Base-by-base conservation (phyloP, 306 rosid species). In the Pyrus pyrifolia region DNA sequence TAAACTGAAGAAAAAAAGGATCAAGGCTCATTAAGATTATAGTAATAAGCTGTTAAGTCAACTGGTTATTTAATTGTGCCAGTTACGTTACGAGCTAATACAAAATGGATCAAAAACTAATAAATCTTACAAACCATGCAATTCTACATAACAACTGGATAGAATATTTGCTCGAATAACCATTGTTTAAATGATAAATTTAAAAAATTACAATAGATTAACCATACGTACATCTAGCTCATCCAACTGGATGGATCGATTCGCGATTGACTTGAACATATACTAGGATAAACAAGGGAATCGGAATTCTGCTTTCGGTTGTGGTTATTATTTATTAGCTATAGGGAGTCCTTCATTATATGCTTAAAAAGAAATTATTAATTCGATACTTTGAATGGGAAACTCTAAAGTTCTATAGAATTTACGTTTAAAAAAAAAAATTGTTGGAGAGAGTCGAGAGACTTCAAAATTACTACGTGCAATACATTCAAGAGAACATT, bases 181-280 rank as follows among this genome's bases (percentile, higher is more conserved):
- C 53, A 49, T 49, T 49, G 53, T 49, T 49, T 49, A 53, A 19
- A 19, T 58, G 30, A 9, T 58, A 58, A 58, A 58, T 2, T 58
- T 4, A 9, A 58, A 58, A 58, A 22, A 58, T 61, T 61, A 23
- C 18, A 61, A 49, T 61, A 25, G 66, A 11, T 25, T 25, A 27
- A 61, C 10, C 31, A 15, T 49, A 49, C 46, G 18, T 31, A 38
- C 22, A 27, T 67, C 29, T 49, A 76, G 71, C 38, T 46, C 76
- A 67, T n/a, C 66, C 63, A 79, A 76, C 81, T 40, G 73, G 68
- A 69, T 83, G 86, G 64, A 81, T 77, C 61, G 72, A 86, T 90
- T 85, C 87, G 75, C 74, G 79, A 88, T 85, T 88, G 89, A 90
- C 96, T 80, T 49, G 22, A 45, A 53, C 72, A 64, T 68, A 69